Evolutionary conservation across 768 basidiomycete species (phyloP), one percentile per base, ranked within the genome.

Genomic region (Naematelia encephala): DNA sequence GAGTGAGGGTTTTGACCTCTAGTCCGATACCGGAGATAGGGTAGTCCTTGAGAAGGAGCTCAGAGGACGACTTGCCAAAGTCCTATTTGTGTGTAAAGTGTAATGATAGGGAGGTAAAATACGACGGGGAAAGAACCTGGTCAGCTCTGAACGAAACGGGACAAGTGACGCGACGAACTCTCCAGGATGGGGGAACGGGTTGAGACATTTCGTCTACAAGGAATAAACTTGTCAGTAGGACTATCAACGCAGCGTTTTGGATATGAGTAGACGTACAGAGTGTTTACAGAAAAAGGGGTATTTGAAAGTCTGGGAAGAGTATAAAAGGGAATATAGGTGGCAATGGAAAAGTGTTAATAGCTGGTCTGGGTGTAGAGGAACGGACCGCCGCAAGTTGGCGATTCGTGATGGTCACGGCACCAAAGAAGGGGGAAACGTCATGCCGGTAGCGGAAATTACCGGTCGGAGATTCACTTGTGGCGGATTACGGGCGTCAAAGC

Each of bases 151-250:
- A n/a, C 22, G 44, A 47, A 21, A 46, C 34, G 16, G 39, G 26
- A 45, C 47, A 14, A 53, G 46, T 4, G 28, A 5, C 48, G 4
- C 16, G 26, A 77, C 79, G 30, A 67, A 87, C 91, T 86, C 93
- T 93, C 91, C 91, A 96, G 75, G 90, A 91, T 59, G 91, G 92
- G 78, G 91, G 92, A 70, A 96, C 92, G 63, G 92, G 90, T 75
- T 94, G 92, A 78, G 92, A 90, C 72, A 91, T 67, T 21, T 54
- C 62, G 34, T 11, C 63, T 27, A 57, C 67, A 8, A 26, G 29
- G 14, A 22, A 29, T 28, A 66, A 66, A 16, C 57, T 47, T 11
- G 25, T 16, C 26, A 52, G 13, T 28, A 29, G 29, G n/a, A n/a
- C n/a, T n/a, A n/a, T n/a, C n/a, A n/a, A n/a, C n/a, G n/a, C n/a